Evolutionary conservation across 2,329 filamentous ascomycete genomes (phyloP).

Genomic region (Teratosphaeria epicoccoides): DNA sequence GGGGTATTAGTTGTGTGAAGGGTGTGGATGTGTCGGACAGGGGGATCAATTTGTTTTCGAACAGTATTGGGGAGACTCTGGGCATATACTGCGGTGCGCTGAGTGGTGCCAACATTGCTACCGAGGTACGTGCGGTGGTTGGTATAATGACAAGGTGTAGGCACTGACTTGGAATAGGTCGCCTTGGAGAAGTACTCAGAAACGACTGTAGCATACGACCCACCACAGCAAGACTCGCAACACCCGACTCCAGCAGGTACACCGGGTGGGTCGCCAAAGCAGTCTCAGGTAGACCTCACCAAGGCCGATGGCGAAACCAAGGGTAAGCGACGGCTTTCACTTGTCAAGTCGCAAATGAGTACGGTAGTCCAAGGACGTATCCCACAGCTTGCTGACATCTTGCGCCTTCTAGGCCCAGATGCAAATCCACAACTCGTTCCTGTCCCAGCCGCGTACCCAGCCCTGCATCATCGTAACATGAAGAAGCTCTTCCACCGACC

Average conservation of each 20-base stretch:
- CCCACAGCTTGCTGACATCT: constrained; percentile 25
- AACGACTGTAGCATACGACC: constrained; percentile 93
- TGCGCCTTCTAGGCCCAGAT: constrained; percentile 2
- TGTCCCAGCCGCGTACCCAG: constrained; percentile 71
- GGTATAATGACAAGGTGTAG: neutral
- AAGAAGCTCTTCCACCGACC: constrained; percentile 84
- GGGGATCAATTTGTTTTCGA: constrained; percentile 80
- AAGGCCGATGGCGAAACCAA: constrained; percentile 13
- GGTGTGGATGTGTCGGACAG: constrained; percentile 85
- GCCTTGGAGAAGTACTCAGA: constrained; percentile 94
- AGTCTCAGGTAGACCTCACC: constrained; percentile 9
- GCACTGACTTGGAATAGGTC: constrained; percentile 31
- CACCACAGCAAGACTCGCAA: constrained; percentile 76
- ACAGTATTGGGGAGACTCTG: constrained; percentile 81
- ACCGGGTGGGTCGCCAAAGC: constrained; percentile 37
- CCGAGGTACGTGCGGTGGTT: constrained; percentile 46
- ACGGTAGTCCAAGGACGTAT: neutral
- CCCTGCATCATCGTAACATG: constrained; percentile 74
- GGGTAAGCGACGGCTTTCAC: neutral
- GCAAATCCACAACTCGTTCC: constrained; percentile 44
- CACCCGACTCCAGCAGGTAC: constrained; percentile 52
- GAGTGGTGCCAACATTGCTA: constrained; percentile 91
- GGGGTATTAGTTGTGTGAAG: constrained; percentile 96
- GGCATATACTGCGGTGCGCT: constrained; percentile 95
- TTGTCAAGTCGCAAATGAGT: neutral